These are phyloP conservation scores for Heliamphora pulchella DNA, from an alignment of 179 eudicot genomes.

Conservation along the genomic window DNA sequence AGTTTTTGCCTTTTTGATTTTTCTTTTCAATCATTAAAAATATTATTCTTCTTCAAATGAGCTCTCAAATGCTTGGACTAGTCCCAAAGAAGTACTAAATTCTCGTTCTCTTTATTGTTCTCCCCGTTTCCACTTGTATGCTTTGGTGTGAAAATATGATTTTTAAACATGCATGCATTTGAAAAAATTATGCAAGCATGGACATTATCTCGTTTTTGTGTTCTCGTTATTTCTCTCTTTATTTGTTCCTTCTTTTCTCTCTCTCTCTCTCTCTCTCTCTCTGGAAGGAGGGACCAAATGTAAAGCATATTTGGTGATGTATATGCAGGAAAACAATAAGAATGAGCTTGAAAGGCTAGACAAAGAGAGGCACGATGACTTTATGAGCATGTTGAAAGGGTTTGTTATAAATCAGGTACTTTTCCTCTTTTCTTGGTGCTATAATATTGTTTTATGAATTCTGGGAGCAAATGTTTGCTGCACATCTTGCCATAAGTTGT, in stretches of 20 bases:
- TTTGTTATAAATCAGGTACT: conserved; percentile 83
- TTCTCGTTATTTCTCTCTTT: not conserved
- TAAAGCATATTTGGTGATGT: not conserved
- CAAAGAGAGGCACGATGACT: conserved; percentile 64
- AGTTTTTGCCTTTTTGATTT: not conserved
- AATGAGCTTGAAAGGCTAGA: conserved; percentile 76
- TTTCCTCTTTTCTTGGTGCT: not conserved
- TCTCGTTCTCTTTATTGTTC: not conserved
- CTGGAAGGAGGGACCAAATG: not conserved
- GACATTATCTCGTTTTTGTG: not conserved
- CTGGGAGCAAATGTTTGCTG: not conserved
- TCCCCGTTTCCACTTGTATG: not conserved
- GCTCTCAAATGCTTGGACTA: not conserved
- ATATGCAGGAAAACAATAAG: conserved; percentile 71
- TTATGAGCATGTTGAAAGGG: conserved; percentile 82
- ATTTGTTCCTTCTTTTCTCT: no score
- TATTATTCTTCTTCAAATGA: not conserved
- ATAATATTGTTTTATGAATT: not conserved
- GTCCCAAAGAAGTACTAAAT: not conserved
- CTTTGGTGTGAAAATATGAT: conserved; percentile 7
- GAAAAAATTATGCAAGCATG: not conserved
- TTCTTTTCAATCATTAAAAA: not conserved
- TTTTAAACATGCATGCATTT: not conserved
- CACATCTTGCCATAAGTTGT: no score
- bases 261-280: no score